phyloP scores from a whole-genome alignment of 2,329 filamentous ascomycete genomes.

The Nemania abortiva region DNA sequence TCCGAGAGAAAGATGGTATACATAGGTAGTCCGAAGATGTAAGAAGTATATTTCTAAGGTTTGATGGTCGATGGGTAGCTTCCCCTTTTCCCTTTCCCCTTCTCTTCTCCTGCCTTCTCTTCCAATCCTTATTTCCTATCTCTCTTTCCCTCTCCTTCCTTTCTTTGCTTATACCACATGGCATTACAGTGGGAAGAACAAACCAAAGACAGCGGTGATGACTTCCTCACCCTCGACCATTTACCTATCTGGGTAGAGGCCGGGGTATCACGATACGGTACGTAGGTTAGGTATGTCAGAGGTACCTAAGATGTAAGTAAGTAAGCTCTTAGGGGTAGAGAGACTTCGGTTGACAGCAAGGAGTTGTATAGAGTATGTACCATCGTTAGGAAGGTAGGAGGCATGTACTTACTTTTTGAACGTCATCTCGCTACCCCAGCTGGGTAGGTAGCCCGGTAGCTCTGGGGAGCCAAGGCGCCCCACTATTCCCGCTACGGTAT shows the following conservation, averaged over 20 bases:
- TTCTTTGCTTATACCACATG: background rate
- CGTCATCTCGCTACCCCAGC: background rate
- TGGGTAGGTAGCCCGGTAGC: background rate
- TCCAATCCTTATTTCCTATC: background rate
- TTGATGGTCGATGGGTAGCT: background rate
- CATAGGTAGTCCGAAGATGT: background rate
- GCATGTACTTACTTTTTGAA: background rate
- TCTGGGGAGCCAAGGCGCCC: background rate
- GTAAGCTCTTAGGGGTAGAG: background rate
- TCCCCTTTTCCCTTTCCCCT: background rate
- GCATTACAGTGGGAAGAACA: background rate
- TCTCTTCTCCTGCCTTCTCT: background rate
- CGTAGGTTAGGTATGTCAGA: too few relatives aligned
- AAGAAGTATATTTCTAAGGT: background rate
- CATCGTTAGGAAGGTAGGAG: background rate
- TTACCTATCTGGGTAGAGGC: background rate
- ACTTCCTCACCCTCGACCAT: background rate
- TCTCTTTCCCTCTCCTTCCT: background rate
- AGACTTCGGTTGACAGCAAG: background rate
- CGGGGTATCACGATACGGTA: too few relatives aligned
- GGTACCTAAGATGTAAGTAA: background rate
- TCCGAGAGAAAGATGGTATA: slow-evolving; percentile 5
- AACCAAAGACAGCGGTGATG: background rate
- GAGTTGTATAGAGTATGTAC: too few relatives aligned
- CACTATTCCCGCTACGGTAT: background rate